phyloP scores from a whole-genome alignment of 1,139 yeast species.

The Torulaspora pretoriensis region DNA sequence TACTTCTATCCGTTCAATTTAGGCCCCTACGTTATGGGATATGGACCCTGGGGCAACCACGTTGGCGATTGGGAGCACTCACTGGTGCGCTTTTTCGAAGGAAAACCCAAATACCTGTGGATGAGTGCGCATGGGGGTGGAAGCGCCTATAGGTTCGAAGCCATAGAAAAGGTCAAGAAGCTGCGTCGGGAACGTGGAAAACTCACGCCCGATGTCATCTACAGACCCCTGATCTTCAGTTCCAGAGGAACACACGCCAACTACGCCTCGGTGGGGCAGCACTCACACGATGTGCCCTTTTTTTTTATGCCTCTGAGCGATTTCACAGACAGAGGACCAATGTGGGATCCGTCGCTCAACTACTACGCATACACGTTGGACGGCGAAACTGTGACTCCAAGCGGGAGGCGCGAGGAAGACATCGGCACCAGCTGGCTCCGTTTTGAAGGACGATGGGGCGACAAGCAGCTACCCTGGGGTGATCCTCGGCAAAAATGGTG shows the following conservation, averaged over 20 bases:
- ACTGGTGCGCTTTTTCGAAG: constrained; percentile 74
- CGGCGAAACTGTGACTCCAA: constrained; percentile 19
- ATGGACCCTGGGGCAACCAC: constrained; percentile 95
- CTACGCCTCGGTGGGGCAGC: constrained; percentile 94
- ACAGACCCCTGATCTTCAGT: constrained; percentile 73
- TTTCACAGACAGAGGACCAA: constrained; percentile 89
- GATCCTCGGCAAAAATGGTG: constrained; percentile 84
- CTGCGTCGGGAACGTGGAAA: constrained; percentile 29
- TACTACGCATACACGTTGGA: constrained; percentile 75
- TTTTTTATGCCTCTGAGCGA: constrained; percentile 78
- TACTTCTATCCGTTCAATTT: constrained; percentile 89
- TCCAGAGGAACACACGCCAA: constrained; percentile 98
- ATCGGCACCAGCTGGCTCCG: constrained; percentile 72
- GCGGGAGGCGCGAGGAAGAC: constrained; percentile 46
- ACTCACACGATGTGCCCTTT: constrained; percentile 85
- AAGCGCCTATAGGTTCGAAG: constrained; percentile 73
- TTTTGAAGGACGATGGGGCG: constrained; percentile 91
- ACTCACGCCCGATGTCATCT: constrained; percentile 32
- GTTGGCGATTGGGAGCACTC: constrained; percentile 99
- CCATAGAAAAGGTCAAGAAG: constrained; percentile 62
- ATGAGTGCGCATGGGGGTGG: constrained; percentile 99
- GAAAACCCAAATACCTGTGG: constrained; percentile 88
- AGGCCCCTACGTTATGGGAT: constrained; percentile 97
- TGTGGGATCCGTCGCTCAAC: constrained; percentile 89
- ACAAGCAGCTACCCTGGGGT: constrained; percentile 55